Evolutionary conservation across 805 yeast species (phyloP).

Genomic region (Sugiyamaella americana): DNA sequence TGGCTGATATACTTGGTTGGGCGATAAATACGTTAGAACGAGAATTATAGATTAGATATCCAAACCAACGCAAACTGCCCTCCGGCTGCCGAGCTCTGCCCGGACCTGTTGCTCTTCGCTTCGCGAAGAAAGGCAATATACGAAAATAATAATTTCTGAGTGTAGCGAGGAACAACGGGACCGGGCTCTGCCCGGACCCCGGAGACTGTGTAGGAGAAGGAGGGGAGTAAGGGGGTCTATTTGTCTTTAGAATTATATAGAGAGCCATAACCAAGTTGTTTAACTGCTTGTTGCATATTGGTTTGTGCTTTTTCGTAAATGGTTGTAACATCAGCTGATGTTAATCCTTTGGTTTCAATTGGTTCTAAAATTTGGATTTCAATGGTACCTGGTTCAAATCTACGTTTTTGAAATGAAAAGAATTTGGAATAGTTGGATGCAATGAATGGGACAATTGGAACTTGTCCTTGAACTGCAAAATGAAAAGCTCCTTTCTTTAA

Average conservation of each 20-base stretch:
- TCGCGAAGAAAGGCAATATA: too few relatives aligned
- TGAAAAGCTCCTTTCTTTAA: conserved; percentile 98
- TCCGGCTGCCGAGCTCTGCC: too few relatives aligned
- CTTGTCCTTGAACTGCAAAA: conserved; percentile 84
- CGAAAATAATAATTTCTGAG: too few relatives aligned
- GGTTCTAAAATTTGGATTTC: conserved; percentile 77
- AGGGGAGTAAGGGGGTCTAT: too few relatives aligned
- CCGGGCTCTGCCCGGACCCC: too few relatives aligned
- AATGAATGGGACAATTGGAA: conserved; percentile 85
- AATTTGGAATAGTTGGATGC: conserved; percentile 79
- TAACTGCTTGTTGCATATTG: conserved; percentile 43
- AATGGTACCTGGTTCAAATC: conserved; percentile 75
- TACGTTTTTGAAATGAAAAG: conserved; percentile 51
- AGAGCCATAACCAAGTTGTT: conserved; percentile 29
- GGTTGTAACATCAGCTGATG: conserved; percentile 62
- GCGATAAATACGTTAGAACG: conserved; percentile 10
- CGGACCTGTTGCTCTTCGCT: too few relatives aligned
- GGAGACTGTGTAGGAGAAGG: too few relatives aligned
- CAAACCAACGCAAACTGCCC: too few relatives aligned
- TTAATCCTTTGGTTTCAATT: conserved; percentile 60
- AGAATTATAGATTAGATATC: too few relatives aligned
- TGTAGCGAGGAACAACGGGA: neutral
- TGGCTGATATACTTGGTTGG: conserved; percentile 14
- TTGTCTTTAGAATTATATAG: neutral
- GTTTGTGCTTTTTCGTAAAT: conserved; percentile 53